Percentiles rank a stretch among this genome's conserved stretches.
Evolutionary conservation across 1,284 basidiomycete species (phyloP).

Genomic region (Nidula niveotomentosa): DNA sequence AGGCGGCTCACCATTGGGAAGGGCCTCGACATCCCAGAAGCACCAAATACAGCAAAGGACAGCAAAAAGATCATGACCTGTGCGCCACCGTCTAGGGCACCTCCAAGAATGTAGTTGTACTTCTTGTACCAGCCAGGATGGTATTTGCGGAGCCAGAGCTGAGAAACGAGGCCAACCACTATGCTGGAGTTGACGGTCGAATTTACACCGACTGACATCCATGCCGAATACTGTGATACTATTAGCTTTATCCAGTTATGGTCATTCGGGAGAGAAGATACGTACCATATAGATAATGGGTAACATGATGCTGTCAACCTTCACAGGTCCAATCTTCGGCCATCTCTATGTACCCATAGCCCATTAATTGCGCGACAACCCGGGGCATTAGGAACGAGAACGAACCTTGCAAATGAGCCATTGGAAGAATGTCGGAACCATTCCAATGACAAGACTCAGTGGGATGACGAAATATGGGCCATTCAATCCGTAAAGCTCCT

Average conservation of each 20-base stretch:
- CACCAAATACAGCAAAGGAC: slow-evolving; percentile 70
- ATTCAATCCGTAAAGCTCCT: slow-evolving; percentile 49
- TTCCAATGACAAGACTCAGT: slow-evolving; percentile 49
- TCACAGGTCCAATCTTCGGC: slow-evolving; percentile 48
- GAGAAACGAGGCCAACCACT: slow-evolving; percentile 55
- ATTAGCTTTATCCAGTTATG: neutral
- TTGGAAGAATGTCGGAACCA: slow-evolving; percentile 47
- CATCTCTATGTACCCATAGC: slow-evolving; percentile 34
- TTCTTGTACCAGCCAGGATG: slow-evolving; percentile 61
- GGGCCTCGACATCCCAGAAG: slow-evolving; percentile 45
- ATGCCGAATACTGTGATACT: slow-evolving; percentile 38
- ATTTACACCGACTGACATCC: slow-evolving; percentile 49
- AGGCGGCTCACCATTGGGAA: slow-evolving; percentile 46
- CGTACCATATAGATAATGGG: slow-evolving; percentile 54
- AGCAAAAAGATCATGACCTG: slow-evolving; percentile 69
- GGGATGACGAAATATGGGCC: slow-evolving; percentile 58
- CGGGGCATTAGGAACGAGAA: neutral
- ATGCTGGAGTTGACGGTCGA: slow-evolving; percentile 50
- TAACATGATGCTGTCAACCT: slow-evolving; percentile 46
- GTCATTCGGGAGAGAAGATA: neutral
- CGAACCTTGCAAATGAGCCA: slow-evolving; percentile 50
- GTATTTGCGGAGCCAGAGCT: slow-evolving; percentile 56
- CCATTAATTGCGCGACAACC: neutral
- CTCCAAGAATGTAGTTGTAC: slow-evolving; percentile 71
- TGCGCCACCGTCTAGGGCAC: slow-evolving; percentile 67